Percentiles rank a stretch among this genome's conserved stretches.
These are phyloP conservation scores for Fraxinus nigra DNA, from an alignment of 305 asterid genomes.

Conservation along the genomic window DNA sequence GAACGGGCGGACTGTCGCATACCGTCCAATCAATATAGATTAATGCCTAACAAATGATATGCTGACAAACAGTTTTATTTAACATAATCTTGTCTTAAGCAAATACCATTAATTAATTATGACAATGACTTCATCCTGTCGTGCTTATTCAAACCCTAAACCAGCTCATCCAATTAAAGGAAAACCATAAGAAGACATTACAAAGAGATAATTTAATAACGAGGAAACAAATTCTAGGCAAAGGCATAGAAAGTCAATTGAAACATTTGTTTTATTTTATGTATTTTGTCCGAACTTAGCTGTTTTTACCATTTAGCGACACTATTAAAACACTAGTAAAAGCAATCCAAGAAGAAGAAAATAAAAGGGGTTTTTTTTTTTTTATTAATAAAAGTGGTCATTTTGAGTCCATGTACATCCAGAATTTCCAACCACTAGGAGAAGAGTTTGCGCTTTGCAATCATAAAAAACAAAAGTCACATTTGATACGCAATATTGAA, in stretches of 20 bases:
- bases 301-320: slow-evolving; percentile 6
- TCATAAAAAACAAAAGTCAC: background rate
- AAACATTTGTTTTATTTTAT: background rate
- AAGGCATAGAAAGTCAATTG: slow-evolving; percentile 8
- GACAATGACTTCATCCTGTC: slow-evolving; percentile 23
- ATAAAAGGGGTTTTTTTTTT: background rate
- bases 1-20: slow-evolving; percentile 1
- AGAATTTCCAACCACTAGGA: slow-evolving; percentile 4
- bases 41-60: slow-evolving; percentile 2
- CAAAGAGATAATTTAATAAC: background rate
- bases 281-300: slow-evolving; percentile 11
- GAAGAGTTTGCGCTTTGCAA: background rate
- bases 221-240: background rate
- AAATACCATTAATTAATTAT: slow-evolving; percentile 1
- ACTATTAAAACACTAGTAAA: background rate
- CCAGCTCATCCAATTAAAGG: background rate
- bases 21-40: background rate
- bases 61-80: slow-evolving; percentile 18
- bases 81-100: slow-evolving; percentile 15
- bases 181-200: slow-evolving; percentile 19
- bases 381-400: background rate
- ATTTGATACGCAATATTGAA: background rate
- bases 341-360: background rate
- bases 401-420: background rate
- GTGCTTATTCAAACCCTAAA: background rate